phyloP scores from a whole-genome alignment of 2,329 filamentous ascomycete genomes.

The Stemphylium vesicarium region DNA sequence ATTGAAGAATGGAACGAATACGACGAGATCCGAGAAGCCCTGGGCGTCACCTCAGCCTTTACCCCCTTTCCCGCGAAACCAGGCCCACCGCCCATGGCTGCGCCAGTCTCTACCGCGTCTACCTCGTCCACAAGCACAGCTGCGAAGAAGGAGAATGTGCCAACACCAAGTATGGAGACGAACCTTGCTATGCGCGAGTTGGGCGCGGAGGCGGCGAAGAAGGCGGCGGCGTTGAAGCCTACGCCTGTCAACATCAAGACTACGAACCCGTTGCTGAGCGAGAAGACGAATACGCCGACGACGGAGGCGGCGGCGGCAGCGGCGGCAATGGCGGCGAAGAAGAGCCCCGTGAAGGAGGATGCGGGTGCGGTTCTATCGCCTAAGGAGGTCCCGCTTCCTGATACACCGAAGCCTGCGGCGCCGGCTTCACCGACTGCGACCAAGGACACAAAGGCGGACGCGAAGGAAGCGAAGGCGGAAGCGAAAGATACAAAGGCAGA shows the following conservation, averaged over 20 bases:
- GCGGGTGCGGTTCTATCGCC: conserved; percentile 30
- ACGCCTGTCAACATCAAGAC: conserved; percentile 42
- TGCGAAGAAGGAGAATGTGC: conserved; percentile 34
- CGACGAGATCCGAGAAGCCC: conserved; percentile 87
- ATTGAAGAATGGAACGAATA: conserved; percentile 99
- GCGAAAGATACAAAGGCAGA: neutral
- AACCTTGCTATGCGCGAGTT: conserved; percentile 47
- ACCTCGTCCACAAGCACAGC: conserved; percentile 18
- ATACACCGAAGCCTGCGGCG: conserved; percentile 28
- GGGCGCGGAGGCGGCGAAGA: conserved; percentile 46
- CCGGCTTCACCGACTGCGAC: conserved; percentile 7
- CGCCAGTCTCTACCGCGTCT: conserved; percentile 3
- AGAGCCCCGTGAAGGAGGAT: conserved; percentile 28
- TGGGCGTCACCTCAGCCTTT: conserved; percentile 56
- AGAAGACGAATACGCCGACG: conserved; percentile 40
- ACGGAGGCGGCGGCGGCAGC: conserved; percentile 2
- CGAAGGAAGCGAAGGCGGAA: neutral
- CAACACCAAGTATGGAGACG: conserved; percentile 31
- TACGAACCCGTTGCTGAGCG: conserved; percentile 43
- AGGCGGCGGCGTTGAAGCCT: conserved; percentile 46
- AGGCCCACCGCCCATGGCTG: conserved; percentile 9
- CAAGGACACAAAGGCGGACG: conserved; percentile 1
- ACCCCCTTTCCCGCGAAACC: conserved; percentile 44
- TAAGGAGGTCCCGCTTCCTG: conserved; percentile 32
- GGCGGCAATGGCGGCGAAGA: conserved; percentile 30